Percentiles rank a stretch among this genome's conserved stretches.
Conservation (phyloP, 345 rosid genomes). For the Tarenaya hassleriana region DNA sequence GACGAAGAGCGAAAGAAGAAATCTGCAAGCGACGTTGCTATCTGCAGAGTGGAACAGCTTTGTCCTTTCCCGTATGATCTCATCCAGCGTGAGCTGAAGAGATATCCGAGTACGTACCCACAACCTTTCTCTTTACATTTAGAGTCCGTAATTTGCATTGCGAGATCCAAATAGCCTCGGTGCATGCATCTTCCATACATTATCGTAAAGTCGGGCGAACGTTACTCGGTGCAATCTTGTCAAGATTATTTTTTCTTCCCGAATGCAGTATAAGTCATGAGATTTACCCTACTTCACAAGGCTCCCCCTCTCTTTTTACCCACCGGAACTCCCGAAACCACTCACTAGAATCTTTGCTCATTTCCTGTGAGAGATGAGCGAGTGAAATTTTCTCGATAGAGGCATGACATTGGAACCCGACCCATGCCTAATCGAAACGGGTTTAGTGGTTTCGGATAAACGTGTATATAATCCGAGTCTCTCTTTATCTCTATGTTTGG, state of each 20-base stretch:
- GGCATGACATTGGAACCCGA: not conserved
- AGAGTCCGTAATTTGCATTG: not conserved
- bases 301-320: not conserved
- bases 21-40: constrained; percentile 52
- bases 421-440: too few species aligned
- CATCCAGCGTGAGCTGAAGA: constrained; percentile 66
- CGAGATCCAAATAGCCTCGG: not conserved
- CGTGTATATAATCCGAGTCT: too few species aligned
- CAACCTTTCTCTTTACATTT: not conserved
- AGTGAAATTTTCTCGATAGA: not conserved
- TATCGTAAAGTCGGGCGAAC: not conserved
- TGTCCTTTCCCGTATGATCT: constrained; percentile 82
- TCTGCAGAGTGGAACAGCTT: constrained; percentile 77
- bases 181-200: not conserved
- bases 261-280: too few species aligned
- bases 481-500: too few species aligned
- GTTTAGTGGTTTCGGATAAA: not conserved
- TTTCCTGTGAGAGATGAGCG: too few species aligned
- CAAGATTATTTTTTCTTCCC: too few species aligned
- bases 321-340: too few species aligned
- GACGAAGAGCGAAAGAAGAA: constrained; percentile 56
- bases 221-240: too few species aligned
- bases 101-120: constrained; percentile 57
- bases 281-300: too few species aligned
- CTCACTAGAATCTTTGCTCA: too few species aligned